Evolutionary conservation across 192 early-diverging fungal genomes (phyloP), one percentile per base, ranked within the genome.

Genomic region (Oehlia diaphana): DNA sequence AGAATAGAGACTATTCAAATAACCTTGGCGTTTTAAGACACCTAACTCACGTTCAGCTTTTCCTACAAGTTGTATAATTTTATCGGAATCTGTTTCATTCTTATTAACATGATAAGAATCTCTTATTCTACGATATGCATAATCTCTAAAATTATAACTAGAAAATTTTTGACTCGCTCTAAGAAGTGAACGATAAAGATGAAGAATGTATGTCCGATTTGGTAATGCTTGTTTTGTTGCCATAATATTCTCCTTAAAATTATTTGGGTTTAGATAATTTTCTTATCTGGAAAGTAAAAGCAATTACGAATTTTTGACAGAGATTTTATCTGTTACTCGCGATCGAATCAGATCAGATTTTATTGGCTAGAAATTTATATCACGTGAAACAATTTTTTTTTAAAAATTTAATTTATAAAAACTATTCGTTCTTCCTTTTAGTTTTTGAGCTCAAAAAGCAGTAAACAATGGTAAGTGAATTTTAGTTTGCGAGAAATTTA

Each of bases 131-230:
- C 95, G 93, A 76, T 92, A 84, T 73, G 94, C 92, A 83, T 96
- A 97, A 81, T 93, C 88, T 70, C 93, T 90, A 85, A 95, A 97
- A 90, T 96, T 96, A 91, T 97, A 95, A 80, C 89, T 88, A 39
- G 90, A 83, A 78, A 95, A 97, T 19, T 86, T 88, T 76, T 90
- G 89, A 6, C 93, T 89, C 62, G 92, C 87, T 65, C 93, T 91
- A 23, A 96, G 88, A 78, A 96, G 89, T 21, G 84, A 85, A 63
- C 94, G 93, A 82, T 95, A 96, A 14, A 96, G 92, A 35, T 84
- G 82, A 8, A 97, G 83, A 35, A 94, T 84, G 72, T 96, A 87
- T 2, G 89, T 69, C 35, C 86, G 86, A 39, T 89, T 82, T 61
- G 86, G 73, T 75, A 69, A 31, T 35, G 4, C 19, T 69, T 69